phyloP scores from a whole-genome alignment of 176 grass and related monocot genomes.

The Eragrostis nindensis region DNA sequence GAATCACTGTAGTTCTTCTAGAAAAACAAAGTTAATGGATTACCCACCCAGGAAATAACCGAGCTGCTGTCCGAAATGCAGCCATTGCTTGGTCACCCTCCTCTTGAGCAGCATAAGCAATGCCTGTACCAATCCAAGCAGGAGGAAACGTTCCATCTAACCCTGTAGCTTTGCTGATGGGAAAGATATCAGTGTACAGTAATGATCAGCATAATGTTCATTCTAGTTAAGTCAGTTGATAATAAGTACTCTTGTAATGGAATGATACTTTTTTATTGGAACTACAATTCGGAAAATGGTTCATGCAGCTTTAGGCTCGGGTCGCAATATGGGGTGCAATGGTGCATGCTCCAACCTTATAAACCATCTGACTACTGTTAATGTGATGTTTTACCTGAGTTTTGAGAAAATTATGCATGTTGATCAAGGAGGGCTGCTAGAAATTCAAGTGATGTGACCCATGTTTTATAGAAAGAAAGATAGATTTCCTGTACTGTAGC shows the following conservation, averaged over 20 bases:
- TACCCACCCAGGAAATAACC: slow-evolving; percentile 92
- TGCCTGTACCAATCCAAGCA: slow-evolving; percentile 93
- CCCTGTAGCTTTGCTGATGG: slow-evolving; percentile 84
- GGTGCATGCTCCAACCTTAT: background rate
- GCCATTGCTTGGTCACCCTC: slow-evolving; percentile 95
- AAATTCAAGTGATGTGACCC: background rate
- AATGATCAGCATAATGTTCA: slow-evolving; percentile 2
- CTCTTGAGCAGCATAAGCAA: slow-evolving; percentile 92
- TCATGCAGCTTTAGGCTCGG: background rate
- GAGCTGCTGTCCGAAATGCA: slow-evolving; percentile 89
- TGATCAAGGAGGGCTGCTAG: too few relatives aligned
- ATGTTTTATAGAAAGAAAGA: background rate
- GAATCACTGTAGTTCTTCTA: background rate
- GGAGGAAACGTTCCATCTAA: slow-evolving; percentile 90
- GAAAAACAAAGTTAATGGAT: slow-evolving; percentile 29
- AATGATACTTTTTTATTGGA: background rate
- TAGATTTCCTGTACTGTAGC: background rate
- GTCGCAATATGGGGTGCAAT: background rate
- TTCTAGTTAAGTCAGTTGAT: background rate
- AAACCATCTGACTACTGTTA: background rate
- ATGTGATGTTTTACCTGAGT: too few relatives aligned
- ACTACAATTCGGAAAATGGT: background rate
- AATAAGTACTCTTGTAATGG: background rate
- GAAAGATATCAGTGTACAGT: slow-evolving; percentile 38
- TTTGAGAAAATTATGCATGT: too few relatives aligned